These are phyloP conservation scores for Massariosphaeria phaeospora DNA, from an alignment of 495 filamentous ascomycete genomes.

Conservation along the genomic window DNA sequence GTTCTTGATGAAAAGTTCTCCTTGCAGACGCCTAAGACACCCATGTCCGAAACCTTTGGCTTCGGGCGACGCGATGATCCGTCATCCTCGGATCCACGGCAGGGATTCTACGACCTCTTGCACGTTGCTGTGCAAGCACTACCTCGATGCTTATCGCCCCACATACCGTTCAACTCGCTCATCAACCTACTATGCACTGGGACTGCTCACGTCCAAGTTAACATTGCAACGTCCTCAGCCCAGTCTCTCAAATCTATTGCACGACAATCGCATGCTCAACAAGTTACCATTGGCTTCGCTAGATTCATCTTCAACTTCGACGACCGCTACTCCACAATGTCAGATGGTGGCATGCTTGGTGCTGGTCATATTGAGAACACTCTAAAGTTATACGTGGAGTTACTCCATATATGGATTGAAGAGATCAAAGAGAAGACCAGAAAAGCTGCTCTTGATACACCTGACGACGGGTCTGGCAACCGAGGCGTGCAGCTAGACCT, in stretches of 20 bases:
- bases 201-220: slow-evolving; percentile 87
- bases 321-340: slow-evolving; percentile 94
- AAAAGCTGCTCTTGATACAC: slow-evolving; percentile 59
- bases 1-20: slow-evolving; percentile 92
- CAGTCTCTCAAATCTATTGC: slow-evolving; percentile 94
- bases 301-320: slow-evolving; percentile 98
- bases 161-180: slow-evolving; percentile 88
- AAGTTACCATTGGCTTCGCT: slow-evolving; percentile 93
- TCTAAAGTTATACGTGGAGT: slow-evolving; percentile 83
- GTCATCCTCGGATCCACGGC: slow-evolving; percentile 72
- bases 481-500: slow-evolving; percentile 73
- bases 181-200: slow-evolving; percentile 96
- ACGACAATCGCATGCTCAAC: slow-evolving; percentile 85
- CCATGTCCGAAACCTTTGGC: slow-evolving; percentile 88
- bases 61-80: slow-evolving; percentile 73
- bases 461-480: slow-evolving; percentile 54
- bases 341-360: slow-evolving; percentile 94
- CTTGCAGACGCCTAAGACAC: slow-evolving; percentile 80
- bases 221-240: slow-evolving; percentile 87
- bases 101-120: slow-evolving; percentile 91
- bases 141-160: slow-evolving; percentile 82
- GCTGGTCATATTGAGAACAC: slow-evolving; percentile 94
- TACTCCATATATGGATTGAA: slow-evolving; percentile 94
- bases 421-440: slow-evolving; percentile 84
- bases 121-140: slow-evolving; percentile 94